Evolutionary conservation across 2,329 filamentous ascomycete genomes (phyloP), one percentile per base, ranked within the genome.

Genomic region (Metarhizium brunneum): DNA sequence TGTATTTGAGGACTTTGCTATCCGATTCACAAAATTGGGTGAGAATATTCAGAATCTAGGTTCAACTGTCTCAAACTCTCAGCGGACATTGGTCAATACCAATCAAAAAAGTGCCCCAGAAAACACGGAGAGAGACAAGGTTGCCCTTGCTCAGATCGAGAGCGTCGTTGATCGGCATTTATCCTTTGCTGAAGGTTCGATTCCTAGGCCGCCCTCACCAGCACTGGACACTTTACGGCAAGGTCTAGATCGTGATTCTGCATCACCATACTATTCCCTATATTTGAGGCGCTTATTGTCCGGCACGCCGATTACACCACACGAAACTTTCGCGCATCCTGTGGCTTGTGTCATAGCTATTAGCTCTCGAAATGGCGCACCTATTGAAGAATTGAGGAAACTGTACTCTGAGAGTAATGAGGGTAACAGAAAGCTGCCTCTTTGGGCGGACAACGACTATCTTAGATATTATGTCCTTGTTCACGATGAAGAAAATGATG

Each of bases 261-360:
- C 86, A 1, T 92, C 88, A 11, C 87, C 89, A 0, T 91, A 95
- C 68, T 95, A 95, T 70, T 83, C 86, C 40, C 73, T 96, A 7
- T 97, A 95, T 67, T 72, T 99, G 50, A 84, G 90, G 35, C 84
- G 92, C 52, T 70, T 99, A 43, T 74, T 99, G 8, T 96, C 91
- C 1, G 86, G 87, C 14, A 75, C 92, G 45, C 83, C 89, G 1
- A 74, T 95, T 48, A 83, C 86, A 3, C 85, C 91, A 0, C 91
- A 96, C 64, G 94, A 99, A 72, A 94, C 94, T 0, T 96, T 97
- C 70, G 83, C 88, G 5, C 94, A 99, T 68, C 94, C 95, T 0
- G 92, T 97, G 25, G 92, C 92, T 6, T 92, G 91, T 65, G 84
- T 99, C 45, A 92, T 97, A 68, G 91, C 91, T 30, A 96, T 97